Evolutionary conservation across 495 filamentous ascomycete species (phyloP).

Genomic region (Ascobolus immersus): DNA sequence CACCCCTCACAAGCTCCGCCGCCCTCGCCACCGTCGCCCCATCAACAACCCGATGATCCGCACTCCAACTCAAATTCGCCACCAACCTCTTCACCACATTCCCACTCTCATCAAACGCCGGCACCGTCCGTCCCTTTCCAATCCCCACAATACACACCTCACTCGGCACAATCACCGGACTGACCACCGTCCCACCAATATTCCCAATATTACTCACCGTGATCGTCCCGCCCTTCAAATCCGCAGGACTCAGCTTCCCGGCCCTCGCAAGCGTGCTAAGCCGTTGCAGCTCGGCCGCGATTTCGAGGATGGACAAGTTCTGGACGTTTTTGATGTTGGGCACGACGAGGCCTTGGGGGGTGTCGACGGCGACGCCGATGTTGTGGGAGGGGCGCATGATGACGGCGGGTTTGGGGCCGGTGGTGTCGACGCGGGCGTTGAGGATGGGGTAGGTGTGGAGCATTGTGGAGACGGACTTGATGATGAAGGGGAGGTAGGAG

Average conservation of each 20-base stretch:
- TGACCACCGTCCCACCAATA: slow-evolving; percentile 77
- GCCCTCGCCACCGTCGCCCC: slow-evolving; percentile 81
- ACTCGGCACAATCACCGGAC: slow-evolving; percentile 63
- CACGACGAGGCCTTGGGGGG: slow-evolving; percentile 66
- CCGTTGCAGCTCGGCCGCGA: slow-evolving; percentile 50
- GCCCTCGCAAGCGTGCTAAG: slow-evolving; percentile 42
- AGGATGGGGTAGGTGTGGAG: slow-evolving; percentile 59
- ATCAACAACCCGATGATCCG: slow-evolving; percentile 85
- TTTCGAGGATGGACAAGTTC: slow-evolving; percentile 40
- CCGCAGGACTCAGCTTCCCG: slow-evolving; percentile 48
- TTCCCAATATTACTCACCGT: slow-evolving; percentile 95
- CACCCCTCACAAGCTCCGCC: slow-evolving; percentile 47
- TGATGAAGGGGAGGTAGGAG: slow-evolving; percentile 67
- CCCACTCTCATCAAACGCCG: slow-evolving; percentile 34
- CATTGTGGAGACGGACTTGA: slow-evolving; percentile 78
- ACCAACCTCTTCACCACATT: slow-evolving; percentile 36
- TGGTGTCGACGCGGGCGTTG: slow-evolving; percentile 55
- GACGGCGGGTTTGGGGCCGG: slow-evolving; percentile 34
- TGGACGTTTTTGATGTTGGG: slow-evolving; percentile 82
- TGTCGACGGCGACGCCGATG: slow-evolving; percentile 91
- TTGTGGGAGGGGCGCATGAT: slow-evolving; percentile 66
- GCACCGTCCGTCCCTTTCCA: slow-evolving; percentile 47
- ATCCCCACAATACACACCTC: slow-evolving; percentile 87
- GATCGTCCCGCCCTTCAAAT: slow-evolving; percentile 71
- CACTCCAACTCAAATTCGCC: slow-evolving; percentile 84